Percentiles rank a stretch among this genome's conserved stretches.
Evolutionary conservation across 2,329 filamentous ascomycete species (phyloP).

Genomic region (Colletotrichum lini): DNA sequence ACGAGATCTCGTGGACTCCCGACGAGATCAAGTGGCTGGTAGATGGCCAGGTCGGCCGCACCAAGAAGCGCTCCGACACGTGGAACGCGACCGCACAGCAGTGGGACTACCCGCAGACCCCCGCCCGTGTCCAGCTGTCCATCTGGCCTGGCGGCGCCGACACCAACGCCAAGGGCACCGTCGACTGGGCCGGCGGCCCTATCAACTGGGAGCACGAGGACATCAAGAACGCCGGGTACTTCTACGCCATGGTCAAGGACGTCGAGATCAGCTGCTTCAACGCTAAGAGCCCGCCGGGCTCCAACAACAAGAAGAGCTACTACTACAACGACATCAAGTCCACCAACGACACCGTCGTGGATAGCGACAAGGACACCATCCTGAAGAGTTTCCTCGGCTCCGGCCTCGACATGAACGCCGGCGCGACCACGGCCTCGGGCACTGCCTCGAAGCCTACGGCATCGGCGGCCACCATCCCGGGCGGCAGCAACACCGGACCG

Average conservation of each 20-base stretch:
- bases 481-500: slow-evolving; percentile 48
- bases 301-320: slow-evolving; percentile 80
- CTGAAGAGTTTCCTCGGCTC: slow-evolving; percentile 86
- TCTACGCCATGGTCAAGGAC: slow-evolving; percentile 84
- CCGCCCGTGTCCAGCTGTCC: slow-evolving; percentile 90
- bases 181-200: slow-evolving; percentile 90
- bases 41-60: slow-evolving; percentile 84
- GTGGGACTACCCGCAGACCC: slow-evolving; percentile 93
- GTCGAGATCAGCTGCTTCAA: slow-evolving; percentile 91
- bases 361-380: slow-evolving; percentile 81
- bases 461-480: slow-evolving; percentile 48
- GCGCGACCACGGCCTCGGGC: slow-evolving; percentile 45
- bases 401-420: slow-evolving; percentile 78
- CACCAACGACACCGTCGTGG: slow-evolving; percentile 83
- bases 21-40: slow-evolving; percentile 90
- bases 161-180: slow-evolving; percentile 85
- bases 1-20: slow-evolving; percentile 93
- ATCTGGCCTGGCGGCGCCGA: slow-evolving; percentile 93
- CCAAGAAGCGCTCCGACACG: slow-evolving; percentile 81
- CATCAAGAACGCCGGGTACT: slow-evolving; percentile 88
- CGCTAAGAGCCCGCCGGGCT: slow-evolving; percentile 71
- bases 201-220: slow-evolving; percentile 89
- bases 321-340: slow-evolving; percentile 76
- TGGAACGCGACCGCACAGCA: slow-evolving; percentile 88
- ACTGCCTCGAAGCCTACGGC: slow-evolving; percentile 31